phyloP scores from a whole-genome alignment of 306 rosid species.

The Trichosanthes cucumerina region DNA sequence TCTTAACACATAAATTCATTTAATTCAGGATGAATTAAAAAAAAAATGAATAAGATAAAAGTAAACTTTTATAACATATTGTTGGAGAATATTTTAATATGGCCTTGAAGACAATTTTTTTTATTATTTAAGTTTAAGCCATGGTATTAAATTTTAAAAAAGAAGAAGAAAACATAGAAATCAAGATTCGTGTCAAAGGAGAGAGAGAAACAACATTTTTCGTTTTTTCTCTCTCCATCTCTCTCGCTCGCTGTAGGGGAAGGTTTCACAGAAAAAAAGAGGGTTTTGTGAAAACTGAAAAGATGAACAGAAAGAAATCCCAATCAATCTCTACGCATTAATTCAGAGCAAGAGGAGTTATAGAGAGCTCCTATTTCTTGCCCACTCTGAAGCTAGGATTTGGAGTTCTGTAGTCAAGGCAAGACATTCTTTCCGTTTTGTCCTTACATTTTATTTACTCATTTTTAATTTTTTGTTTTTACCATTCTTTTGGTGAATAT shows the following conservation, averaged over 20 bases:
- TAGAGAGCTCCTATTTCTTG: conserved; percentile 9
- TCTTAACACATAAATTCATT: too few relatives aligned
- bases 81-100: too few relatives aligned
- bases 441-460: conserved; percentile 7
- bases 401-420: conserved; percentile 30
- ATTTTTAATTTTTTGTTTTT: not conserved
- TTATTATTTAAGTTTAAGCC: too few relatives aligned
- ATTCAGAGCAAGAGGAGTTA: not conserved
- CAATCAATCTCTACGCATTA: too few relatives aligned
- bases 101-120: too few relatives aligned
- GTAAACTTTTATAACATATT: too few relatives aligned
- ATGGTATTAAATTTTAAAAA: too few relatives aligned
- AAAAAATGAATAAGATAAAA: too few relatives aligned
- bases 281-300: conserved; percentile 30
- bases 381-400: conserved; percentile 45
- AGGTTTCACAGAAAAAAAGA: conserved; percentile 30
- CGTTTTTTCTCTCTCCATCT: not conserved
- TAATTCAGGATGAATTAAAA: too few relatives aligned
- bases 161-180: not conserved
- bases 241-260: conserved; percentile 22
- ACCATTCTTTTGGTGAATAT: not conserved
- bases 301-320: not conserved
- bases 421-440: not conserved
- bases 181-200: not conserved
- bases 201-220: conserved; percentile 4